These are phyloP conservation scores for Neoscytalidium dimidiatum DNA, from an alignment of 2,329 filamentous ascomycete species.

Conservation along the genomic window DNA sequence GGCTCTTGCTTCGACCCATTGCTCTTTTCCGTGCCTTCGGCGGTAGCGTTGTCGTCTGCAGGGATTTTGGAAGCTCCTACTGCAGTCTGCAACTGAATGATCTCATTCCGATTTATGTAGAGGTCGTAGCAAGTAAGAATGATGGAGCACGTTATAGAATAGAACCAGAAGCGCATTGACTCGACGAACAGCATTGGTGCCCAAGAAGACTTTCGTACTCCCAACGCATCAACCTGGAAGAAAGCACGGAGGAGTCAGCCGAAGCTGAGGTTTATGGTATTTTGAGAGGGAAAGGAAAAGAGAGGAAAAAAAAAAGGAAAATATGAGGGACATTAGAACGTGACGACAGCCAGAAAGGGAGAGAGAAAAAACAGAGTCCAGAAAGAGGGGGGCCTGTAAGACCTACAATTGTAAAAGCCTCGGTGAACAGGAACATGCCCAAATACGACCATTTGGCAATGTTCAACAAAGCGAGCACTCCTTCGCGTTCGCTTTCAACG, in stretches of 20 bases:
- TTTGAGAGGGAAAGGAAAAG: neutral
- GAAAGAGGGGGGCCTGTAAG: no score
- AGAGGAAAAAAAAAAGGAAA: neutral
- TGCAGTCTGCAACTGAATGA: neutral
- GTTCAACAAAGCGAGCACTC: constrained; percentile 4
- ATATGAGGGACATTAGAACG: no score
- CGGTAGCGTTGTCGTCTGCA: neutral
- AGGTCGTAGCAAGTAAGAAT: constrained; percentile 12
- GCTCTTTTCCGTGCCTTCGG: neutral
- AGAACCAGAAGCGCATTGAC: constrained; percentile 20
- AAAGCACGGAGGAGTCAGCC: neutral
- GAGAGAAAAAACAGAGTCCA: no score
- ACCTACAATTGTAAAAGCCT: constrained; percentile 17
- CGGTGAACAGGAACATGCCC: constrained; percentile 17
- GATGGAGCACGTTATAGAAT: constrained; percentile 16
- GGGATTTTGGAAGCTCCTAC: neutral
- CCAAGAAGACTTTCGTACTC: constrained; percentile 11
- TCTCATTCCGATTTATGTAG: neutral
- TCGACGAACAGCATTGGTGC: constrained; percentile 14
- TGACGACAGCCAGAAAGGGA: no score
- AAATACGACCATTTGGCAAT: constrained; percentile 13
- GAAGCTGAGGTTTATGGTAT: neutral
- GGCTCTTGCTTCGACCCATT: neutral
- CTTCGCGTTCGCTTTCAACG: constrained; percentile 8
- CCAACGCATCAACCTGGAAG: constrained; percentile 17